Percentiles rank a stretch among this genome's conserved stretches.
Conservation (phyloP, 768 basidiomycete species). For the Macrolepiota albuminosa region DNA sequence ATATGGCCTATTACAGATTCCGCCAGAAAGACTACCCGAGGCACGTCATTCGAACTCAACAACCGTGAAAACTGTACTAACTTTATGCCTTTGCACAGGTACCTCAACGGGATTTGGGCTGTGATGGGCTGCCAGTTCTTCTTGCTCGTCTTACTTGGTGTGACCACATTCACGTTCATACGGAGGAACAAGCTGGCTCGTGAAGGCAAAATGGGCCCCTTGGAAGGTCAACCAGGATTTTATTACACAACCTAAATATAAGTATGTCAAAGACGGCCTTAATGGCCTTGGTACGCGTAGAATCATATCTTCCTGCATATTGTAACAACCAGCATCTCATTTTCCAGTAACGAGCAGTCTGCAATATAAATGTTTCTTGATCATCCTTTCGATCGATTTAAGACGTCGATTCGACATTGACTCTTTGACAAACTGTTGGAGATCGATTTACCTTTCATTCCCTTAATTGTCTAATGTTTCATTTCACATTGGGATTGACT, state of each 20-base stretch:
- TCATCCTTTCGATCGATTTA: not conserved
- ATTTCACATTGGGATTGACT: too few relatives aligned
- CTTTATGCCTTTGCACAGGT: constrained; percentile 3
- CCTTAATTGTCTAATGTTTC: too few relatives aligned
- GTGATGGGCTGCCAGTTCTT: constrained; percentile 31
- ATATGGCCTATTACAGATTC: constrained; percentile 11
- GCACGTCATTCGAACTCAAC: constrained; percentile 7
- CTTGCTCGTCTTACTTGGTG: constrained; percentile 23
- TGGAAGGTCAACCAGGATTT: constrained; percentile 36
- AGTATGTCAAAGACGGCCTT: not conserved
- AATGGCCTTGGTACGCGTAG: not conserved
- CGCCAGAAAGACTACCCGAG: constrained; percentile 30
- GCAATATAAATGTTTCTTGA: not conserved
- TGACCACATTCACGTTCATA: constrained; percentile 24
- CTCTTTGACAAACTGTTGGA: not conserved
- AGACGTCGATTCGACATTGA: not conserved
- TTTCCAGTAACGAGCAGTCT: not conserved
- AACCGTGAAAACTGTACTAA: not conserved
- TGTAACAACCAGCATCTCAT: not conserved
- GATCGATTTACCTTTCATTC: too few relatives aligned
- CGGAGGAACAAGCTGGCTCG: constrained; percentile 26
- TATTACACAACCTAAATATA: constrained; percentile 32
- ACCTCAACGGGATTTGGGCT: constrained; percentile 29
- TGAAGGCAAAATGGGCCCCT: constrained; percentile 25
- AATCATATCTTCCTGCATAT: not conserved